Percentiles rank a stretch among this genome's conserved stretches.
phyloP scores from a whole-genome alignment of 371 early-diverging fungal species.

The Mucor piriformis region DNA sequence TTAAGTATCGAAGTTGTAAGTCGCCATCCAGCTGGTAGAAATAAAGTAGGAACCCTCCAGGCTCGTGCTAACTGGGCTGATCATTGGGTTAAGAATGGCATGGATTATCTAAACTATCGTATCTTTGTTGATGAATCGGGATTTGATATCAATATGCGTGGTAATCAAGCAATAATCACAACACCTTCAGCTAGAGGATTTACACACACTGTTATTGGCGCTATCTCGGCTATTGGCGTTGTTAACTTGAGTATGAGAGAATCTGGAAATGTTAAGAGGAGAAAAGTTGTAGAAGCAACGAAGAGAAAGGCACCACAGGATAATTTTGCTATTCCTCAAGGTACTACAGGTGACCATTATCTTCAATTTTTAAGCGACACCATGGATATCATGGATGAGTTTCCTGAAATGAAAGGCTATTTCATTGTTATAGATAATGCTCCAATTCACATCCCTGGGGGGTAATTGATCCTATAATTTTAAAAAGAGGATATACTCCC shows the following conservation, averaged over 20 bases:
- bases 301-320: conserved; percentile 7
- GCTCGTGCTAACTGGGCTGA: not conserved
- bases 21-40: conserved; percentile 6
- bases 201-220: conserved; percentile 10
- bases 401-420: not conserved
- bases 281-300: not conserved
- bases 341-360: conserved; percentile 12
- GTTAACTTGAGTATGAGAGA: conserved; percentile 6
- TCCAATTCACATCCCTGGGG: not conserved
- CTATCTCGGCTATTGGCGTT: conserved; percentile 7
- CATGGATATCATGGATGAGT: conserved; percentile 5
- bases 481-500: not conserved
- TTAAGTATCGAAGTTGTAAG: conserved; percentile 4
- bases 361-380: conserved; percentile 2
- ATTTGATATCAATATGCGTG: conserved; percentile 19
- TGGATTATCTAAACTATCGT: no score
- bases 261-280: conserved; percentile 1
- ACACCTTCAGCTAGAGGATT: conserved; percentile 4
- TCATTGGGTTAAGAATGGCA: no score
- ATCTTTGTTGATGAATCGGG: not conserved
- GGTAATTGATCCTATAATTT: not conserved
- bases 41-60: not conserved
- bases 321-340: conserved; percentile 11
- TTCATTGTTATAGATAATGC: conserved; percentile 7
- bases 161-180: not conserved